phyloP scores from a whole-genome alignment of 176 grass and related monocot genomes.

The Rhynchospora pubera region DNA sequence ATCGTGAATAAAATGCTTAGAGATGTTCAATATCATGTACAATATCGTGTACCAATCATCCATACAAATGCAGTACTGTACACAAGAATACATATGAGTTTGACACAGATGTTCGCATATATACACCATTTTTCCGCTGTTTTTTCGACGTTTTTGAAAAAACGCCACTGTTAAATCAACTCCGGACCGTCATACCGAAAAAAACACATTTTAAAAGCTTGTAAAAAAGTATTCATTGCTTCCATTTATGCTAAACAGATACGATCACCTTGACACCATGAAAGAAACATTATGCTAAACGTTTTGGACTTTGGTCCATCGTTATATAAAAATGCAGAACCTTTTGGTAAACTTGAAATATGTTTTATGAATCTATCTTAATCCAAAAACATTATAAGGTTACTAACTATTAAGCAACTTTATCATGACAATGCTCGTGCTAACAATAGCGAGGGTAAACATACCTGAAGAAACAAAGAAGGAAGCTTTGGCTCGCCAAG shows the following conservation, averaged over 20 bases:
- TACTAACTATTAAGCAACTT: not conserved
- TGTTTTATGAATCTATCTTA: too few relatives aligned
- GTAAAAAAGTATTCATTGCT: not conserved
- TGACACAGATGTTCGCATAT: too few relatives aligned
- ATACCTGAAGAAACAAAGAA: conserved; percentile 92
- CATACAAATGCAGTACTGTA: too few relatives aligned
- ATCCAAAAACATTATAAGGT: conserved; percentile 17
- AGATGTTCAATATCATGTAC: too few relatives aligned
- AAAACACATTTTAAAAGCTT: too few relatives aligned
- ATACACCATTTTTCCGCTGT: too few relatives aligned
- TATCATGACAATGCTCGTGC: not conserved
- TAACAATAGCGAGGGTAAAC: conserved; percentile 18
- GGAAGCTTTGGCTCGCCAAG: conserved; percentile 97
- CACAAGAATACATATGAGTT: too few relatives aligned
- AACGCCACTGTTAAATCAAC: too few relatives aligned
- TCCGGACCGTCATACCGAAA: too few relatives aligned
- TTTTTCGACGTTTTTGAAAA: too few relatives aligned
- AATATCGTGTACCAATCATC: too few relatives aligned
- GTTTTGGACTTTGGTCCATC: not conserved
- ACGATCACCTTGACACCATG: not conserved
- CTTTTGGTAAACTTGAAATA: not conserved
- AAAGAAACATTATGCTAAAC: not conserved
- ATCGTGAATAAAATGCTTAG: too few relatives aligned
- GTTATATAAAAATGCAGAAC: not conserved
- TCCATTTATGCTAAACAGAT: not conserved